Conservation (phyloP, 805 yeast species). For the Geotrichum ghanense region DNA sequence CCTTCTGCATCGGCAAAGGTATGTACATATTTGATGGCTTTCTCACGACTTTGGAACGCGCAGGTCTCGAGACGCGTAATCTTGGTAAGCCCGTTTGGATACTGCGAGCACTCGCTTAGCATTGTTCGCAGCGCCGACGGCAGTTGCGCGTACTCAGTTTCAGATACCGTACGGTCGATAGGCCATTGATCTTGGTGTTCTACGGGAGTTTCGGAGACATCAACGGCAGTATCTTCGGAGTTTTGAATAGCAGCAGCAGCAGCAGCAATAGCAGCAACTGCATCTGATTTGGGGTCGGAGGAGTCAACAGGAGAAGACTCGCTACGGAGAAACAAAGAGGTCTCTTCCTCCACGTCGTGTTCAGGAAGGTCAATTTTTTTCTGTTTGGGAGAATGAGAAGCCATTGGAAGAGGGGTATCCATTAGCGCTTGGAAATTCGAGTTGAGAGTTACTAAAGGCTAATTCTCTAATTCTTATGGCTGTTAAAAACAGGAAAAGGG, state of each 20-base stretch:
- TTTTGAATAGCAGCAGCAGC: conserved; percentile 8
- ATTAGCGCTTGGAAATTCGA: too few species aligned
- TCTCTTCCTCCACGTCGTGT: too few species aligned
- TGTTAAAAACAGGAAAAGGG: background rate
- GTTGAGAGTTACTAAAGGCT: too few species aligned
- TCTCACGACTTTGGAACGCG: background rate
- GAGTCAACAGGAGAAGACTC: conserved; percentile 2
- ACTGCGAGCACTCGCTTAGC: background rate
- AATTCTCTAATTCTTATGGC: background rate
- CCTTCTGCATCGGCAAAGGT: background rate
- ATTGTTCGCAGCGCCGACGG: background rate
- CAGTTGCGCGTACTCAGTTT: background rate
- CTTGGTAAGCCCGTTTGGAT: background rate
- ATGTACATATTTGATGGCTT: background rate
- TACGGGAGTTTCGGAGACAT: background rate
- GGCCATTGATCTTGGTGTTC: background rate
- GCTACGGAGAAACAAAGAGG: background rate
- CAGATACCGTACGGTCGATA: background rate
- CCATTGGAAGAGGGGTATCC: too few species aligned
- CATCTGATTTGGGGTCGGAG: conserved; percentile 2
- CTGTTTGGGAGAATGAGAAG: too few species aligned
- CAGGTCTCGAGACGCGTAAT: background rate
- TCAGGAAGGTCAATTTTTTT: too few species aligned
- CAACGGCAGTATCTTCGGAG: conserved; percentile 1
- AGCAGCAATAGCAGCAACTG: conserved; percentile 2